Evolutionary conservation across 192 early-diverging fungal species (phyloP).

Genomic region (Coemansia sp.): DNA sequence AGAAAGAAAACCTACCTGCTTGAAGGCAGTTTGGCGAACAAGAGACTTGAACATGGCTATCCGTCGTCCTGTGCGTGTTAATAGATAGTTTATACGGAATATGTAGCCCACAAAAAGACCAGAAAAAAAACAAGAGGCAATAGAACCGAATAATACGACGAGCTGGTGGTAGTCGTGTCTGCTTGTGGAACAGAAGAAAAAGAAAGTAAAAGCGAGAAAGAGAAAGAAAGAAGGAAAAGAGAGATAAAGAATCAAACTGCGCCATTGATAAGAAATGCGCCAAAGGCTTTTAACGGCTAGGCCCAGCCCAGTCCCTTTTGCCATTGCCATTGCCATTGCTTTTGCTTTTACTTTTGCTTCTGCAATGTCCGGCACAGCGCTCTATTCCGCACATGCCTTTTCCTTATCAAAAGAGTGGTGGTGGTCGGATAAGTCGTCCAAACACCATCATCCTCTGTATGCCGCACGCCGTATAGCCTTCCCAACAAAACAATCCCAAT

Average conservation of each 20-base stretch:
- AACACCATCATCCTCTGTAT: no score
- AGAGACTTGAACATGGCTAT: conserved; percentile 37
- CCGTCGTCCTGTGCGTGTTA: conserved; percentile 5
- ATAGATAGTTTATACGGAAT: neutral
- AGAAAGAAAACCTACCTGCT: conserved; percentile 38
- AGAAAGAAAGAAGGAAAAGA: neutral
- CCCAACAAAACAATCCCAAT: no score
- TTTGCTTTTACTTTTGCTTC: no score
- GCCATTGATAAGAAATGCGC: neutral
- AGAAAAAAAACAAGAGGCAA: neutral
- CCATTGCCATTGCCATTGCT: no score
- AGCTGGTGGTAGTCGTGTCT: neutral
- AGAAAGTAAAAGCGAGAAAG: neutral
- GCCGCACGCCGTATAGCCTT: no score
- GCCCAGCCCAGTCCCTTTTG: no score
- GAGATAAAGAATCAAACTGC: neutral
- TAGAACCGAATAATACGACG: neutral
- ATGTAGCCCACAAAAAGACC: conserved; percentile 8
- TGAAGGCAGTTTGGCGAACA: conserved; percentile 41
- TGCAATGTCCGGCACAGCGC: no score
- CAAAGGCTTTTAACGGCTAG: no score
- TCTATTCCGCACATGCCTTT: no score
- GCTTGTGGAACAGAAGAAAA: neutral
- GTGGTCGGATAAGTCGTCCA: no score
- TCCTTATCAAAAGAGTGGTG: no score